These are phyloP conservation scores for Aeschynomene evenia DNA, from an alignment of 306 rosid species.

Conservation along the genomic window DNA sequence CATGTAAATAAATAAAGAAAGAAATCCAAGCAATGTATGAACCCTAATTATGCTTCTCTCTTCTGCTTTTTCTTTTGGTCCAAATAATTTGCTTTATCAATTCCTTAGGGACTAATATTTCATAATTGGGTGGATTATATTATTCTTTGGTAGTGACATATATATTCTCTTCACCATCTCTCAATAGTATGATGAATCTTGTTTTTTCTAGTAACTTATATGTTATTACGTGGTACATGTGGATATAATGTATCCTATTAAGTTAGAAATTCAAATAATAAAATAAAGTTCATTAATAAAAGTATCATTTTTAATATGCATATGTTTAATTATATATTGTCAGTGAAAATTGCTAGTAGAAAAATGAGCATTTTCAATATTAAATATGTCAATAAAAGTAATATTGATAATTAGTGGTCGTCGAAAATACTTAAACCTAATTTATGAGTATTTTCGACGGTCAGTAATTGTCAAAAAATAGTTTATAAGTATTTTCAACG, in stretches of 20 bases:
- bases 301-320: too few species aligned
- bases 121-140: constrained; percentile 4
- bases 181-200: constrained; percentile 23
- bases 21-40: neutral
- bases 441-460: too few species aligned
- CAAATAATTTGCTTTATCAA: too few species aligned
- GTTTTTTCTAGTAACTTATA: constrained; percentile 44
- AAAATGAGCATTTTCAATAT: too few species aligned
- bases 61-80: neutral
- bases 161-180: constrained; percentile 18
- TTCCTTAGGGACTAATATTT: constrained; percentile 30
- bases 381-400: too few species aligned
- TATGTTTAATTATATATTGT: too few species aligned
- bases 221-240: neutral
- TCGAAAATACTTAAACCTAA: too few species aligned
- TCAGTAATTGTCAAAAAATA: too few species aligned
- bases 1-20: neutral
- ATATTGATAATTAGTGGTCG: too few species aligned
- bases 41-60: neutral
- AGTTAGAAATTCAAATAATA: neutral
- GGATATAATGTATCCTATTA: constrained; percentile 28
- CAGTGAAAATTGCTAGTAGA: too few species aligned
- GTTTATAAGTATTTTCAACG: too few species aligned
- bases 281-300: neutral
- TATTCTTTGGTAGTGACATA: constrained; percentile 18